phyloP scores from a whole-genome alignment of 140 eudicot species.

The Anethum foeniculum region DNA sequence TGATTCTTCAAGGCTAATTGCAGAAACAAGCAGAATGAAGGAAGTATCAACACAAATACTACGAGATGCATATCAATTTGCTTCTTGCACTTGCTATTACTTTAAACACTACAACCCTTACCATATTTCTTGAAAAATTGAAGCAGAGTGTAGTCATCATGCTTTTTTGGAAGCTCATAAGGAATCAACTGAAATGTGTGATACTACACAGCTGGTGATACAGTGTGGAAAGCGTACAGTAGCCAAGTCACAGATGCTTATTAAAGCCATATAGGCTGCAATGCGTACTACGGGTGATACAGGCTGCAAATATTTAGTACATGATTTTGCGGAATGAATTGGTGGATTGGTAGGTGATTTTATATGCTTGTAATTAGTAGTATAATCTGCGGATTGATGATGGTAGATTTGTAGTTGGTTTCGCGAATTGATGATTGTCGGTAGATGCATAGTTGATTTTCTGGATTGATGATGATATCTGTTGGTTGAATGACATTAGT shows the following conservation, averaged over 20 bases:
- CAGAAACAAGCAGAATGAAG: constrained; percentile 22
- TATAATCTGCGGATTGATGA: too few relatives aligned
- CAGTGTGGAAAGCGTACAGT: not conserved
- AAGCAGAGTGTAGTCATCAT: not conserved
- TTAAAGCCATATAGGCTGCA: not conserved
- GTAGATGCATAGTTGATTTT: too few relatives aligned
- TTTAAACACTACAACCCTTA: not conserved
- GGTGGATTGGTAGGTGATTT: too few relatives aligned
- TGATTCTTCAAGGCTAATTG: too few relatives aligned
- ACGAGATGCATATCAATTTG: constrained; percentile 36
- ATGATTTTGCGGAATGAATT: too few relatives aligned
- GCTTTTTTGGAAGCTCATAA: not conserved
- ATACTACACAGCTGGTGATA: not conserved
- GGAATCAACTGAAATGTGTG: not conserved
- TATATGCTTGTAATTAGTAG: too few relatives aligned
- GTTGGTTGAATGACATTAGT: too few relatives aligned
- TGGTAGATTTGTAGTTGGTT: too few relatives aligned
- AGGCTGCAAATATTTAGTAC: too few relatives aligned
- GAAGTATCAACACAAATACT: constrained; percentile 21
- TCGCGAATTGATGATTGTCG: too few relatives aligned
- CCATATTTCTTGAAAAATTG: not conserved
- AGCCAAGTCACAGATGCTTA: not conserved
- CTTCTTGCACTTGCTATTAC: not conserved
- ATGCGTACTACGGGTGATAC: too few relatives aligned
- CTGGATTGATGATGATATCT: too few relatives aligned